Base-by-base conservation (phyloP, 371 early-diverging fungal species). In the Chytridium lagenaria region DNA sequence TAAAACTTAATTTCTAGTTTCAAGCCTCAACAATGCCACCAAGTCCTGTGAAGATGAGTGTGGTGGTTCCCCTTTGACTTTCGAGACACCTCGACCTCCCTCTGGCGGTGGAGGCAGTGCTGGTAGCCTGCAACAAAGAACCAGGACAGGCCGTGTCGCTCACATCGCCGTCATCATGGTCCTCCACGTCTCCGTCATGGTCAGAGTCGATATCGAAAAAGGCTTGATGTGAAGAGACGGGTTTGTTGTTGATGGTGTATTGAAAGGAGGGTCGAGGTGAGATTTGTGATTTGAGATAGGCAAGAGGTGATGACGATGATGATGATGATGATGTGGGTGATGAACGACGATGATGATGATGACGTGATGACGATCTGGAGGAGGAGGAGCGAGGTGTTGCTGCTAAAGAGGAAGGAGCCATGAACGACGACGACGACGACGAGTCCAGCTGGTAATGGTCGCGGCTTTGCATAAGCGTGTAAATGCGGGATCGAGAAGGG, bases 401-500 rank as follows among this genome's bases (percentile, higher is more conserved):
- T 10, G 55, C n/a, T 5, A 52, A 26, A 52, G 55, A 26, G n/a
- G 26, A 26, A 52, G n/a, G 26, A 26, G n/a, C n/a, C 26, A 19
- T n/a, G 5, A 26, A 26, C 23, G 55, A 15, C 5, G 55, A 26
- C 23, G 55, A 52, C 12, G 12, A 44, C 7, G 19, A 44, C 12
- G 44, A 7, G n/a, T 5, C 5, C n/a, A 52, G 55, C n/a, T 52
- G 55, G 26, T 52, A 5, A 52, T 5, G 26, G 55, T 52, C 5
- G 55, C 7, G 44, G 44, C n/a, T n/a, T n/a, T n/a, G 19, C 12
- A 44, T 19, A 19, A 52, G 7, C 16, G 26, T 52, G 55, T 12
- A 52, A 23, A 52, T 12, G 55, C 55, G 55, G 44, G 55, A 52
- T 52, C 55, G 55, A 5, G 55, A 26, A 26, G 55, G 55, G 55